These are phyloP conservation scores for Naegleria gruberi DNA, from an alignment of 208 protist genomes.

Conservation along the genomic window DNA sequence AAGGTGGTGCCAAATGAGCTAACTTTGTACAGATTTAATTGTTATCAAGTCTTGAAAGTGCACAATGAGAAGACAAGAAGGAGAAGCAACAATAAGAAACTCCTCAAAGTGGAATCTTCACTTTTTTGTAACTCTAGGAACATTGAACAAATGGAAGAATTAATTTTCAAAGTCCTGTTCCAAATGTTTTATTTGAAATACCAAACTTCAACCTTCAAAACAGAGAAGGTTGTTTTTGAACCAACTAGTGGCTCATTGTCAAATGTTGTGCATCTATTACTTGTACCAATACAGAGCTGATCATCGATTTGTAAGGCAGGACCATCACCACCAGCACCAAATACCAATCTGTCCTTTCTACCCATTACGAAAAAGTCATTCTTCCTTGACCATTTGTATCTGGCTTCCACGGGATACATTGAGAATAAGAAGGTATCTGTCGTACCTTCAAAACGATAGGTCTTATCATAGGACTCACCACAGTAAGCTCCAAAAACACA, in stretches of 20 bases:
- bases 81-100: too few species aligned
- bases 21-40: too few species aligned
- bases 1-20: too few species aligned
- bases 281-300: neutral
- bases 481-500: constrained; percentile 12
- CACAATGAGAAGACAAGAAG: too few species aligned
- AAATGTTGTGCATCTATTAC: neutral
- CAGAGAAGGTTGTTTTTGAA: neutral
- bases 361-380: constrained; percentile 24
- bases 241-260: constrained; percentile 15
- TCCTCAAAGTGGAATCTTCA: too few species aligned
- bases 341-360: neutral
- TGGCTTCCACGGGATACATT: neutral
- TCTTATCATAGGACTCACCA: neutral
- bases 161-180: too few species aligned
- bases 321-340: constrained; percentile 6
- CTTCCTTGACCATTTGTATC: constrained; percentile 16
- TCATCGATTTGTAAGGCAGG: neutral
- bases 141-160: too few species aligned
- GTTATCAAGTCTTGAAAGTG: too few species aligned
- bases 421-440: constrained; percentile 11
- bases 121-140: too few species aligned
- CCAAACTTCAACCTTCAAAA: neutral
- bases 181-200: constrained; percentile 16
- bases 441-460: neutral